A percentile compares a stretch with the other conserved stretches of the same genome.
These are phyloP conservation scores for Chlamydomonas eustigma DNA, from an alignment of 139 green algal genomes.

Conservation along the genomic window DNA sequence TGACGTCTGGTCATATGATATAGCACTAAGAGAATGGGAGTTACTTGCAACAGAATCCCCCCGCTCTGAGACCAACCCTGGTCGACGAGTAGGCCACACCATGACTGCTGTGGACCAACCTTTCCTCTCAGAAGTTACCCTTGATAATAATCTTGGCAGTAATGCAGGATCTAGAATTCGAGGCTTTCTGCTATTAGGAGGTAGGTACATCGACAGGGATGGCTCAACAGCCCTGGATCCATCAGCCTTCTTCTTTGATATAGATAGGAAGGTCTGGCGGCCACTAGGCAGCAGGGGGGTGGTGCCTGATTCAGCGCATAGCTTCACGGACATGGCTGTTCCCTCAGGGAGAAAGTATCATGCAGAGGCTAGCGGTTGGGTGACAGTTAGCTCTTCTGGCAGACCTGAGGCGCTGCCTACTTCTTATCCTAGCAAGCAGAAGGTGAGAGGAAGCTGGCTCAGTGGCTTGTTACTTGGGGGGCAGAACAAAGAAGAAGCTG, in stretches of 20 bases:
- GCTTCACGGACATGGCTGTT: neutral
- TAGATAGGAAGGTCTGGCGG: neutral
- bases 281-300: neutral
- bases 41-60: slow-evolving; percentile 13
- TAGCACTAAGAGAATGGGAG: neutral
- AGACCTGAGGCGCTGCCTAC: neutral
- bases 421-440: neutral
- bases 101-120: slow-evolving; percentile 1
- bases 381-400: neutral
- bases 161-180: neutral
- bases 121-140: too few species aligned
- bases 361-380: slow-evolving; percentile 7
- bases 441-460: neutral
- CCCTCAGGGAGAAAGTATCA: slow-evolving; percentile 10
- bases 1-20: slow-evolving; percentile 28
- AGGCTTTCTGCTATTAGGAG: neutral
- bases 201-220: slow-evolving; percentile 5
- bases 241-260: neutral
- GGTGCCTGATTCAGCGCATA: neutral
- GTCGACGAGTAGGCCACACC: slow-evolving; percentile 5
- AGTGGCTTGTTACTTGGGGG: neutral
- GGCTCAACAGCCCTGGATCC: neutral
- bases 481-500: neutral
- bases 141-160: too few species aligned
- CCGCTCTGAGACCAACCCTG: neutral